These are phyloP conservation scores for Agrocybe chaxingu DNA, from an alignment of 768 basidiomycete species.

Conservation along the genomic window DNA sequence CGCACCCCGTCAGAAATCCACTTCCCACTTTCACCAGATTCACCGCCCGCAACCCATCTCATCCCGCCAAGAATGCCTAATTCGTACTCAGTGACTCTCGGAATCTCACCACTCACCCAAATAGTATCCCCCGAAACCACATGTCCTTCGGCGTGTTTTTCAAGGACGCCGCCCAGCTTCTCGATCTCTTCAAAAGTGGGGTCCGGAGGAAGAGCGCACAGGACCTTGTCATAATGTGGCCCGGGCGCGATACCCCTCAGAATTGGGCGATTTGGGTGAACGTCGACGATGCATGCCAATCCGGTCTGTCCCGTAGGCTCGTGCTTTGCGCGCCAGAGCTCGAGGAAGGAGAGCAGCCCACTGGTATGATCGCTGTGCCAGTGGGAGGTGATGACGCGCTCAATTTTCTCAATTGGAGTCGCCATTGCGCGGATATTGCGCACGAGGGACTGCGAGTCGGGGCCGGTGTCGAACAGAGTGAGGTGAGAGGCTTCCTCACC, in stretches of 20 bases:
- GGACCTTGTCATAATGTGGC: slow-evolving; percentile 51
- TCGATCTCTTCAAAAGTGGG: slow-evolving; percentile 70
- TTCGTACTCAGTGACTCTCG: slow-evolving; percentile 67
- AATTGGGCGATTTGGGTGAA: slow-evolving; percentile 74
- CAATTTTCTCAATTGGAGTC: slow-evolving; percentile 48
- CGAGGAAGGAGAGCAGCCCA: slow-evolving; percentile 65
- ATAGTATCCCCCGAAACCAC: slow-evolving; percentile 58
- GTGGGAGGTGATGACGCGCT: slow-evolving; percentile 68
- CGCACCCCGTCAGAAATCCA: slow-evolving; percentile 59
- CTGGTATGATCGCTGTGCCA: slow-evolving; percentile 82
- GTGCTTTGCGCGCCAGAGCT: slow-evolving; percentile 29
- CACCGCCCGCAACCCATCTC: slow-evolving; percentile 48
- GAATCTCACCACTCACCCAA: slow-evolving; percentile 82
- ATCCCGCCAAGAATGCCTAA: slow-evolving; percentile 63
- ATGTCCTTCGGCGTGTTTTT: slow-evolving; percentile 60
- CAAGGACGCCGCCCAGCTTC: slow-evolving; percentile 49
- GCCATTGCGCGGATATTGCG: slow-evolving; percentile 67
- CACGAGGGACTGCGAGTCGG: slow-evolving; percentile 71
- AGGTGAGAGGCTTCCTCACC: slow-evolving; percentile 39
- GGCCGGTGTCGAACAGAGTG: slow-evolving; percentile 84
- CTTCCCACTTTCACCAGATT: slow-evolving; percentile 20
- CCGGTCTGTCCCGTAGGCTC: slow-evolving; percentile 2
- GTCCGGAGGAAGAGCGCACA: slow-evolving; percentile 61
- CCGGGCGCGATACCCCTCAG: slow-evolving; percentile 74
- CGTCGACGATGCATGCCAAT: slow-evolving; percentile 52